Conservation (phyloP, 2,329 filamentous ascomycete genomes). For the Diplodia sapinea region DNA sequence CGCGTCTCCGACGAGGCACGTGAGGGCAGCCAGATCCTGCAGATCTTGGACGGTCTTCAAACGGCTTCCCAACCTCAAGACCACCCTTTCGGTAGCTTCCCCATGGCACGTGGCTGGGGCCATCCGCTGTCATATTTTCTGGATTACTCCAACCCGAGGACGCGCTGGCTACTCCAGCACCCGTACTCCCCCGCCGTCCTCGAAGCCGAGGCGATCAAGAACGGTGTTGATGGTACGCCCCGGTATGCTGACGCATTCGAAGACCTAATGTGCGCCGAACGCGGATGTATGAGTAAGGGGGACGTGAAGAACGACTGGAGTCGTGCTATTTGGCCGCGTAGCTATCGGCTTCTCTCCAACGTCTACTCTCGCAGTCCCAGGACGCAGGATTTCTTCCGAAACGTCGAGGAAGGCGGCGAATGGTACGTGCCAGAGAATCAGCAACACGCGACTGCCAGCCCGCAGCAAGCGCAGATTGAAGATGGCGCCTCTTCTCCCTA, state of each 20-base stretch:
- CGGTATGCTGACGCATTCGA: constrained; percentile 58
- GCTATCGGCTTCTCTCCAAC: constrained; percentile 21
- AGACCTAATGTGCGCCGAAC: constrained; percentile 58
- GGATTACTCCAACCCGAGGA: constrained; percentile 21
- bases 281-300: constrained; percentile 17
- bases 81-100: neutral
- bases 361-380: constrained; percentile 3
- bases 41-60: neutral
- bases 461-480: neutral
- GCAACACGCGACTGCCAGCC: neutral
- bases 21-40: constrained; percentile 7
- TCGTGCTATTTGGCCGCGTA: constrained; percentile 51
- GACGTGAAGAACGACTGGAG: constrained; percentile 34
- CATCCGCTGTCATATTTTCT: constrained; percentile 17
- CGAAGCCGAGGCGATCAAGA: constrained; percentile 53
- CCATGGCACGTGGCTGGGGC: constrained; percentile 13
- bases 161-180: constrained; percentile 27
- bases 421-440: constrained; percentile 23
- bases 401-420: constrained; percentile 19
- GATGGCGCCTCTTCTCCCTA: neutral
- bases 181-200: constrained; percentile 62
- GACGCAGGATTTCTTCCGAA: constrained; percentile 39
- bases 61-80: neutral
- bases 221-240: constrained; percentile 55
- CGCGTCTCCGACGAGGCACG: constrained; percentile 14